Evolutionary conservation across 2,329 filamentous ascomycete genomes (phyloP), one percentile per base, ranked within the genome.

Genomic region (Pseudocercospora vitis): DNA sequence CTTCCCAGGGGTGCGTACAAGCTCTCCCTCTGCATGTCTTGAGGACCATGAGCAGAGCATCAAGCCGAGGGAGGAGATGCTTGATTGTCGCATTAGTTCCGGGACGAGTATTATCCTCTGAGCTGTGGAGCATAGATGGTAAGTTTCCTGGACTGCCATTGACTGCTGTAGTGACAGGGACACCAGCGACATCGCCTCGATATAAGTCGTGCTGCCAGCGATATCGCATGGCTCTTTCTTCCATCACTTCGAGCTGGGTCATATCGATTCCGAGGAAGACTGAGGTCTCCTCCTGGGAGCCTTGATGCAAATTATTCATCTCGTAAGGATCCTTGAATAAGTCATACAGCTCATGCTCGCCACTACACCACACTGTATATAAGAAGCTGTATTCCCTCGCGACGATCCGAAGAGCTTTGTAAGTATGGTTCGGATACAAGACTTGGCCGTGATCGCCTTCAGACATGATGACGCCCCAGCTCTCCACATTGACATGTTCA

Each of bases 341-440:
- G 26, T 87, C 78, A 64, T 87, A 88, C 2, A 86, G 75, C 65
- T 88, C 84, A 51, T 82, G 80, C 40, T 87, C 84, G 48, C 83
- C 82, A 11, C 72, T 85, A 63, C 86, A 88, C 84, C 85, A 88
- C 0, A 87, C 82, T 0, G 82, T 78, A 62, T 88, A 88, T 56
- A 83, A 82, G 4, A 87, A 65, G 61, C 79, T 81, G 63, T 87
- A 87, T 7, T 47, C 59, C 2, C 59, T 29, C 3, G 61, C 65
- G 5, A 63, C 55, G 5, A 68, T 29, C 7, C 67, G 58, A 2
- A 69, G 51, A 1, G 65, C 65, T 53, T 69, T 69, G 59, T 68
- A 69, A 8, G 66, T 68, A 37, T 66, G 63, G 44, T 68, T 68
- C 4, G 57, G 53, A 18, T 67, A 60, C 7, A 65, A 48, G 6